A percentile compares a stretch with the other conserved stretches of the same genome.
Conservation (phyloP, 306 rosid species). For the Vicia sativa region DNA sequence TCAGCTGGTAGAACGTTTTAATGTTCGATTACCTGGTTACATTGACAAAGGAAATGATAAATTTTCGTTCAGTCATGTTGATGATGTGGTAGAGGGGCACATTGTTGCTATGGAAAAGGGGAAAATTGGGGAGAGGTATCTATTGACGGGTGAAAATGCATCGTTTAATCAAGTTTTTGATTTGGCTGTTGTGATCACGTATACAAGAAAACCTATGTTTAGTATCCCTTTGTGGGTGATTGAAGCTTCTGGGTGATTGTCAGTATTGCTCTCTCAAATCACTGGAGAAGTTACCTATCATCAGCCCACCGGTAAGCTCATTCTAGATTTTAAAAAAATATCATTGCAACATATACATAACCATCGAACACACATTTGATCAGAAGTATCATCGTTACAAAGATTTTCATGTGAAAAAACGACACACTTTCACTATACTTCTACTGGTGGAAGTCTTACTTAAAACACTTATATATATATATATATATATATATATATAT, state of each 20-base stretch:
- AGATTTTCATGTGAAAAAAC: constrained; percentile 16
- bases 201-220: constrained; percentile 59
- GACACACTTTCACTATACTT: no score
- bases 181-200: constrained; percentile 68
- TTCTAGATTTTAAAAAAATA: constrained; percentile 11
- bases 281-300: constrained; percentile 75
- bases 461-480: no score
- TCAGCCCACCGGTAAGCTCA: constrained; percentile 83
- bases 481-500: no score
- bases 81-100: constrained; percentile 88
- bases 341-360: no score
- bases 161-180: constrained; percentile 78
- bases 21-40: constrained; percentile 86
- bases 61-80: constrained; percentile 79
- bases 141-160: constrained; percentile 87
- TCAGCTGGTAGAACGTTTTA: constrained; percentile 78
- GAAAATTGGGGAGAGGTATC: constrained; percentile 66
- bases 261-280: constrained; percentile 59
- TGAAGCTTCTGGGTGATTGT: constrained; percentile 72
- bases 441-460: no score
- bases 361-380: no score
- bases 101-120: constrained; percentile 74
- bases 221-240: constrained; percentile 74
- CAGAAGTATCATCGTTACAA: no score
- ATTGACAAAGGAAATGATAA: constrained; percentile 68